Base-by-base conservation (phyloP, 1,284 basidiomycete species). In the Mycosarcoma mackinlayi region DNA sequence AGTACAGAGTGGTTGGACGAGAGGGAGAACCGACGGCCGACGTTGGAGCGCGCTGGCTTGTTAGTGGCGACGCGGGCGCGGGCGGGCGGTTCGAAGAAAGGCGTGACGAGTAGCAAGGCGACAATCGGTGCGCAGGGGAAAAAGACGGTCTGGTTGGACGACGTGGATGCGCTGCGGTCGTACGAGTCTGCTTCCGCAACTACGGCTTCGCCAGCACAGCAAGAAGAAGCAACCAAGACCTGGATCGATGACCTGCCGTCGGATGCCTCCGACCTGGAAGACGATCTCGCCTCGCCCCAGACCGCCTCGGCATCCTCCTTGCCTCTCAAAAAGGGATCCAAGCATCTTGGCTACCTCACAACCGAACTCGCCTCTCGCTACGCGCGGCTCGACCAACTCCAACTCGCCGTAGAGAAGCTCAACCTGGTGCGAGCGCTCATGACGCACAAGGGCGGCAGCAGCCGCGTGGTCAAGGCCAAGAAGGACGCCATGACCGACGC, bases 81-180 rank as follows among this genome's bases (percentile, higher is more conserved):
- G n/a, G n/a, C n/a, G n/a, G n/a, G n/a, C n/a, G 8, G 18, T 38
- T 19, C 37, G 18, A 21, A 38, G 19, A 21, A 54, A 53, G 41
- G 48, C 41, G 1, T 55, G 46, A 30, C 30, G 6, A 41, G 30
- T 23, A 13, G 11, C 40, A 31, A 35, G 9, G 52, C 52, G n/a
- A 21, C 57, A n/a, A 63, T 75, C n/a, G 68, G 66, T 3, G 63
- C 73, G 4, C 60, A 70, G 46, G 80, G 79, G 3, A 79, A 78
- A 50, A 79, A 75, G 65, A 82, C 80, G 4, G 59, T 81, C 14
- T 82, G 80, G 80, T 33, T 73, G 18, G 79, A 81, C 27, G 65
- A 63, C 31, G 74, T 65, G 4, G 69, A 79, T 24, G 67, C 71
- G 0, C 40, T 65, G 4, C 57, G 68, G 10, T 34, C 58, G 3